Base-by-base conservation (phyloP, 2,329 filamentous ascomycete genomes). In the Pseudogymnoascus sp. region DNA sequence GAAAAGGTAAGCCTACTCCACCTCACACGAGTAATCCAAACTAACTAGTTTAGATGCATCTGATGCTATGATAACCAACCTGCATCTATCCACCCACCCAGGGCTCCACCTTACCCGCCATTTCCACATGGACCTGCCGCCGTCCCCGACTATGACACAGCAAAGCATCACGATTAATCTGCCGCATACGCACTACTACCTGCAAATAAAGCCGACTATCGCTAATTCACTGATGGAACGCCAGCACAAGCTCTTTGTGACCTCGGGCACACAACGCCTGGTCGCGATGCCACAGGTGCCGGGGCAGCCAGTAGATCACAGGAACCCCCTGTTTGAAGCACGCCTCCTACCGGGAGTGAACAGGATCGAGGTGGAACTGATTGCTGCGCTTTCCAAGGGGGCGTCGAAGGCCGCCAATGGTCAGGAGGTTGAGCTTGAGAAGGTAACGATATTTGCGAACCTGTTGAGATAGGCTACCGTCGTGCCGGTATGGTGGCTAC, bases 201-300 rank as follows among this genome's bases (percentile, higher is more conserved):
- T 96, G 16, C 88, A 92, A 65, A 81, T 96, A 63, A 80, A 84
- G 21, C 86, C 89, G 3, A 82, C 81, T 10, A 79, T 96, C 16
- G 83, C 86, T 0, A 76, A 85, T 7, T 80, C 81, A 35, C 76
- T 90, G 4, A 83, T 86, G 64, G 81, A 84, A 61, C 86, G 90
- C 33, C 85, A 90, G 61, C 91, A 90, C 76, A 91, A 88, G 71
- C 77, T 95, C 37, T 92, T 91, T 72, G 88, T 92, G 35, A 81
- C 85, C 1, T 81, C 89, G 59, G 90, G 93, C 70, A 84, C 81
- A 42, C 81, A 84, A 61, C 81, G 88, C 6, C 79, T 88, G 33
- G 69, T 70, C 67, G 69, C 70, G 19, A 68, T 73, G 65, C 72
- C 72, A 35, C 81, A 83, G 65, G 79, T 82, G 24, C 80, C 82